These are phyloP conservation scores for Erythrophleum ivorense DNA, from an alignment of 331 rosid species.

Conservation along the genomic window DNA sequence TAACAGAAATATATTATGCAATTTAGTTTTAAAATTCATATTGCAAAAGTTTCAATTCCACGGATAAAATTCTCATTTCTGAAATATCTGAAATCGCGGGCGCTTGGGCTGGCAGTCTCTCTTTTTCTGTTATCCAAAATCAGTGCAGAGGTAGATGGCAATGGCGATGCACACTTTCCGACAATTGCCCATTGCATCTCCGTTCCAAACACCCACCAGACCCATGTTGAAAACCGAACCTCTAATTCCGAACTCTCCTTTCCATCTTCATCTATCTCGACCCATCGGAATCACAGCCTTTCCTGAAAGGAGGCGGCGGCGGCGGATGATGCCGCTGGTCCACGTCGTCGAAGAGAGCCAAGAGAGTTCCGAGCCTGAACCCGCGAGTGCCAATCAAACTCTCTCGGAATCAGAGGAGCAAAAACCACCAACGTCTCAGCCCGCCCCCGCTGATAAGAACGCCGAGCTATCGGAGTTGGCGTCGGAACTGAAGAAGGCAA, in stretches of 20 bases:
- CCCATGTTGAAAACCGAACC: neutral
- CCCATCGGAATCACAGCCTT: slow-evolving; percentile 1
- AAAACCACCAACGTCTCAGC: slow-evolving; percentile 24
- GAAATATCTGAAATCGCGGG: neutral
- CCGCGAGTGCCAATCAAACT: slow-evolving; percentile 28
- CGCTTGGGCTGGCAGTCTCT: no score
- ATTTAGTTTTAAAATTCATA: no score
- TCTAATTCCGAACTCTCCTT: neutral
- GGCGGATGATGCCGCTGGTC: neutral
- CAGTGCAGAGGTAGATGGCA: neutral
- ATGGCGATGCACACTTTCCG: slow-evolving; percentile 55
- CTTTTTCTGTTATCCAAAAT: slow-evolving; percentile 23
- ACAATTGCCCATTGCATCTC: slow-evolving; percentile 32
- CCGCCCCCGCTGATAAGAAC: neutral
- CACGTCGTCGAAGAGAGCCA: slow-evolving; percentile 64
- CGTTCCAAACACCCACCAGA: slow-evolving; percentile 30
- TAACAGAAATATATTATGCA: no score
- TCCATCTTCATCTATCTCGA: neutral
- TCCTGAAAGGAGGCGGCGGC: slow-evolving; percentile 11
- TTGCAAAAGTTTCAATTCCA: neutral
- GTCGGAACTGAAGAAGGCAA: slow-evolving; percentile 73
- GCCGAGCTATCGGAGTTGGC: slow-evolving; percentile 53
- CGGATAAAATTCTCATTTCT: neutral
- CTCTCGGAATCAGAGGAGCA: slow-evolving; percentile 32
- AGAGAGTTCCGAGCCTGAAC: slow-evolving; percentile 54